These are phyloP conservation scores for Sedum album DNA, from an alignment of 164 flowering plant genomes.

Conservation along the genomic window DNA sequence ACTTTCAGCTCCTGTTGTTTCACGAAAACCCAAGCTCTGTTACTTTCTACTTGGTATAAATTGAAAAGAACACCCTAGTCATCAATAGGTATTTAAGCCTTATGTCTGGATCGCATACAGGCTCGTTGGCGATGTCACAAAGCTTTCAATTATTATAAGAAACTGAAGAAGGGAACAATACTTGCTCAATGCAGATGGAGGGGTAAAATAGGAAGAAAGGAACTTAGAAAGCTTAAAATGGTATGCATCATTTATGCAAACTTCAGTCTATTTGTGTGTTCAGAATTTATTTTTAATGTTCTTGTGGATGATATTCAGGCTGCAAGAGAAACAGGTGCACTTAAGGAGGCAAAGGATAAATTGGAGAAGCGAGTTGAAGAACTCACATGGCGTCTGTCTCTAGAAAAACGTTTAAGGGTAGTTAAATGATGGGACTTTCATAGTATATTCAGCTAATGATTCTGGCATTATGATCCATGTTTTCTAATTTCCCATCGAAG, in stretches of 20 bases:
- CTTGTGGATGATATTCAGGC: slow-evolving; percentile 36
- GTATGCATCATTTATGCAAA: slow-evolving; percentile 18
- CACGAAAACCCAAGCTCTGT: not conserved
- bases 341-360: slow-evolving; percentile 91
- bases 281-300: not conserved
- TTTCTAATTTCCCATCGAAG: not conserved
- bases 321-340: slow-evolving; percentile 92
- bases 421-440: not conserved
- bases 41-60: not conserved
- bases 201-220: slow-evolving; percentile 46
- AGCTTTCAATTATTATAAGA: slow-evolving; percentile 40
- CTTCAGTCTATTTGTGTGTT: not conserved
- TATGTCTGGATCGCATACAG: slow-evolving; percentile 23
- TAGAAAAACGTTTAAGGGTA: slow-evolving; percentile 88
- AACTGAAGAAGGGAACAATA: slow-evolving; percentile 42
- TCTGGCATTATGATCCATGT: not conserved
- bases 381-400: slow-evolving; percentile 83
- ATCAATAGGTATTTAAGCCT: not conserved
- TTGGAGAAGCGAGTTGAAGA: slow-evolving; percentile 84
- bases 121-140: slow-evolving; percentile 56
- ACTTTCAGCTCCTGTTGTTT: not conserved
- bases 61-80: not conserved
- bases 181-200: slow-evolving; percentile 63
- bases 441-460: not conserved
- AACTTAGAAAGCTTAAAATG: slow-evolving; percentile 62